Evolutionary conservation across 768 basidiomycete species (phyloP), one percentile per base, ranked within the genome.

Genomic region (Leccinum uliginosum): DNA sequence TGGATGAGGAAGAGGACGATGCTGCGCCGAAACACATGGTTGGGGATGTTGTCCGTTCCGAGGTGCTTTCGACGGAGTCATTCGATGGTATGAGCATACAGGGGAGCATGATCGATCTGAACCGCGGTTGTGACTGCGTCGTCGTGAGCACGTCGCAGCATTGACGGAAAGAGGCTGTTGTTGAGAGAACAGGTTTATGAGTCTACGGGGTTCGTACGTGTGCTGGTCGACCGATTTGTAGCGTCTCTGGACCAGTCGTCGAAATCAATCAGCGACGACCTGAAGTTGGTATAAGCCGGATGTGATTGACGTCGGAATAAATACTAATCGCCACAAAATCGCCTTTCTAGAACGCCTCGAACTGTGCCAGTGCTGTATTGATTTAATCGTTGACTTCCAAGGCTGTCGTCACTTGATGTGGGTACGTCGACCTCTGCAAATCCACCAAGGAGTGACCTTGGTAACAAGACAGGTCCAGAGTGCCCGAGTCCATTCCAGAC

Each of bases 351-450:
- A 89, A 98, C 0, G 93, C 87, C 57, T 98, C 93, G 68, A 94
- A 98, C 24, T 95, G 88, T 27, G 82, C 80, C 14, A 98, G 73
- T n/a, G 94, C 93, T 19, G 84, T 89, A 74, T 99, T 99, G 73
- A 99, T 94, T 65, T 97, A 91, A 73, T 98, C 97, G 71, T 99
- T 99, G 59, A 94, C 95, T 70, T 98, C 85, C 17, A 99, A 77
- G 70, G 96, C 10, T 30, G 29, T 30, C 29, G 10, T 11, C 29
- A 30, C 29, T 30, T 11, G 10, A 30, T 30, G 29, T 30, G 29
- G 29, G 29, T 30, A 30, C 29, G 10, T 30, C 29, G 29, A 30
- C 29, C 29, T 30, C 29, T 30, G 10, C 29, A 10, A 30, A 30
- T 27, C 26, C 29, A 30, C 29, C 10, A 11, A 30, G 29, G 29